These are phyloP conservation scores for Exserohilum turcica DNA, from an alignment of 2,329 filamentous ascomycete species.

Conservation along the genomic window DNA sequence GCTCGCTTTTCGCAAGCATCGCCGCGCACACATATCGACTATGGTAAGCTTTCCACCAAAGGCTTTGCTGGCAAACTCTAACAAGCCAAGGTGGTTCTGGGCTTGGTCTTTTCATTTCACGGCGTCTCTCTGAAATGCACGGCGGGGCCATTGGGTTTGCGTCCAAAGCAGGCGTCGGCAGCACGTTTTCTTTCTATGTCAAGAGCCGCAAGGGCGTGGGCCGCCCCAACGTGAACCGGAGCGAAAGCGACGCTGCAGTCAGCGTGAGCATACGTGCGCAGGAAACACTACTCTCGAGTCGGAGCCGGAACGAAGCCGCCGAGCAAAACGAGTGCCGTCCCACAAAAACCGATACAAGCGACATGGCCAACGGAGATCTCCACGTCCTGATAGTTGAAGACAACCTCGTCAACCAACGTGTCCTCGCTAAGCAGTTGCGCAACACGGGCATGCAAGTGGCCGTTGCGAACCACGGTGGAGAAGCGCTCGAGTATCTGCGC, in stretches of 20 bases:
- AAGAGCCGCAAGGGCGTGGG: constrained; percentile 23
- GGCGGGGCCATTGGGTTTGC: constrained; percentile 39
- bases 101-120: constrained; percentile 41
- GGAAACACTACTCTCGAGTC: constrained; percentile 10
- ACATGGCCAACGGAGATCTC: constrained; percentile 14
- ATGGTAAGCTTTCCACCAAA: constrained; percentile 18
- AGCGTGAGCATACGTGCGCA: constrained; percentile 19
- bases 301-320: constrained; percentile 10
- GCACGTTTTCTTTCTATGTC: constrained; percentile 43
- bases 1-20: constrained; percentile 41
- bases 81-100: constrained; percentile 29
- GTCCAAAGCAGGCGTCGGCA: constrained; percentile 30
- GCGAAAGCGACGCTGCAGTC: constrained; percentile 10
- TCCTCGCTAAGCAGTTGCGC: constrained; percentile 48
- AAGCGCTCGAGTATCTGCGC: constrained; percentile 45
- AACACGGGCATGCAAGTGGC: constrained; percentile 44
- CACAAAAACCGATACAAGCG: not conserved
- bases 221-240: constrained; percentile 8
- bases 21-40: constrained; percentile 45
- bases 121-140: constrained; percentile 38
- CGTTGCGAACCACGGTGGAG: constrained; percentile 48
- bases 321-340: not conserved
- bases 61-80: not conserved
- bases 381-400: constrained; percentile 46
- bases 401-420: constrained; percentile 50